A percentile compares a stretch with the other conserved stretches of the same genome.
Evolutionary conservation across 768 basidiomycete species (phyloP).

Genomic region (Russula compacta): DNA sequence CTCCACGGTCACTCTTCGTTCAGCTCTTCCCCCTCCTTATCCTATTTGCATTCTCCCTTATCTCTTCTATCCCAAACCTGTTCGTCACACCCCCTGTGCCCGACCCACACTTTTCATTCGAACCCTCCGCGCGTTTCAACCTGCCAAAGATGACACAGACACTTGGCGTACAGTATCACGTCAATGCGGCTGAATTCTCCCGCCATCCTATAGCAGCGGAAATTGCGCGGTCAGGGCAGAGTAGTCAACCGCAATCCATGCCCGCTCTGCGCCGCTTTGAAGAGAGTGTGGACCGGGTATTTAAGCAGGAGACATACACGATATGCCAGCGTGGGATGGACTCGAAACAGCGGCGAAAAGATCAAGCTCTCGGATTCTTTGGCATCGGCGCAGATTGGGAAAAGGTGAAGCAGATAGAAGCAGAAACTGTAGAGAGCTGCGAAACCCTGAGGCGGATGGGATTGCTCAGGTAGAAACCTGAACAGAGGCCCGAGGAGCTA

Average conservation of each 20-base stretch:
- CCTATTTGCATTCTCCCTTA: constrained; percentile 74
- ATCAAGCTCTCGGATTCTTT: constrained; percentile 77
- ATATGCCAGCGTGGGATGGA: constrained; percentile 67
- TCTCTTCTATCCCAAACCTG: constrained; percentile 71
- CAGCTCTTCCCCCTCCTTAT: constrained; percentile 82
- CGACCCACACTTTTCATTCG: constrained; percentile 75
- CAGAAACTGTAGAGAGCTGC: constrained; percentile 65
- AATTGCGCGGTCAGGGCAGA: constrained; percentile 36
- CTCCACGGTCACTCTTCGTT: constrained; percentile 53
- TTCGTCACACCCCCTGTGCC: constrained; percentile 59
- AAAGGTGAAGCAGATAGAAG: constrained; percentile 65
- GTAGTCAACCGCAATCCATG: constrained; percentile 15
- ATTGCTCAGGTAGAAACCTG: constrained; percentile 34
- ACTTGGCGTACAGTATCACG: constrained; percentile 73
- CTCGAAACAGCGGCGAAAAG: constrained; percentile 57
- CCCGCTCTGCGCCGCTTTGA: constrained; percentile 58
- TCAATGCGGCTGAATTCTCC: constrained; percentile 68
- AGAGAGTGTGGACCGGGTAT: constrained; percentile 61
- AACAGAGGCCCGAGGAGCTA: neutral
- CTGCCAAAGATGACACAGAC: constrained; percentile 62
- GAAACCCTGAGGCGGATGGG: constrained; percentile 64
- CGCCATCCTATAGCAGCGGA: constrained; percentile 75
- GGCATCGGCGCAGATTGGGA: constrained; percentile 92
- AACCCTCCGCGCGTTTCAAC: constrained; percentile 49
- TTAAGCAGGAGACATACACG: constrained; percentile 58